phyloP scores from a whole-genome alignment of 371 early-diverging fungal genomes.

The Saksenaea vasiformis region DNA sequence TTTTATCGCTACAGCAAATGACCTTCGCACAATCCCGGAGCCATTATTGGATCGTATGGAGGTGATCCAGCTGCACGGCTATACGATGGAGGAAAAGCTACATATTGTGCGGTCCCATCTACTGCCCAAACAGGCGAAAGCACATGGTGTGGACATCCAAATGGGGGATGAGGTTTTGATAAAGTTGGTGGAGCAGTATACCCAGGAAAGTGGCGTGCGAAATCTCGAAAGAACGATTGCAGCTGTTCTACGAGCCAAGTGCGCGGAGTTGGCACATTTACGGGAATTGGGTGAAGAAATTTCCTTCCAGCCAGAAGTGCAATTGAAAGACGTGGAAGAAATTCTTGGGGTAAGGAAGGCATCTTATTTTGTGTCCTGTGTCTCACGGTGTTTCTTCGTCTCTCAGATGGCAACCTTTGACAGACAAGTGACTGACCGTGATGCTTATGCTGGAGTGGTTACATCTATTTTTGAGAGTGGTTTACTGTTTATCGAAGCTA shows the following conservation, averaged over 20 bases:
- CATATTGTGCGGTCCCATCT: conserved; percentile 55
- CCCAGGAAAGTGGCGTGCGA: conserved; percentile 88
- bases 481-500: conserved; percentile 81
- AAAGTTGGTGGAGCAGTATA: conserved; percentile 73
- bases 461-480: conserved; percentile 86
- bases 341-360: conserved; percentile 62
- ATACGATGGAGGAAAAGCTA: conserved; percentile 83
- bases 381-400: neutral
- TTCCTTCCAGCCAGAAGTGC: conserved; percentile 30
- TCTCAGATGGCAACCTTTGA: conserved; percentile 39
- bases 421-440: conserved; percentile 72
- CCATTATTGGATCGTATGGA: conserved; percentile 91
- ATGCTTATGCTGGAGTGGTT: conserved; percentile 74
- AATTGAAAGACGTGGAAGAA: conserved; percentile 48
- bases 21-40: conserved; percentile 73
- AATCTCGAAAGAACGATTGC: conserved; percentile 78
- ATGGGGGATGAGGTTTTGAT: conserved; percentile 56
- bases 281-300: conserved; percentile 20
- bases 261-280: conserved; percentile 64
- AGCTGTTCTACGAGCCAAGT: conserved; percentile 72
- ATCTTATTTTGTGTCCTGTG: neutral
- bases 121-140: conserved; percentile 69
- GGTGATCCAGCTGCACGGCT: conserved; percentile 79
- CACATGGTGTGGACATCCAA: conserved; percentile 66
- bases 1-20: conserved; percentile 90